Evolutionary conservation across 2,329 filamentous ascomycete genomes (phyloP).

Genomic region (Aspergillus versicolor): DNA sequence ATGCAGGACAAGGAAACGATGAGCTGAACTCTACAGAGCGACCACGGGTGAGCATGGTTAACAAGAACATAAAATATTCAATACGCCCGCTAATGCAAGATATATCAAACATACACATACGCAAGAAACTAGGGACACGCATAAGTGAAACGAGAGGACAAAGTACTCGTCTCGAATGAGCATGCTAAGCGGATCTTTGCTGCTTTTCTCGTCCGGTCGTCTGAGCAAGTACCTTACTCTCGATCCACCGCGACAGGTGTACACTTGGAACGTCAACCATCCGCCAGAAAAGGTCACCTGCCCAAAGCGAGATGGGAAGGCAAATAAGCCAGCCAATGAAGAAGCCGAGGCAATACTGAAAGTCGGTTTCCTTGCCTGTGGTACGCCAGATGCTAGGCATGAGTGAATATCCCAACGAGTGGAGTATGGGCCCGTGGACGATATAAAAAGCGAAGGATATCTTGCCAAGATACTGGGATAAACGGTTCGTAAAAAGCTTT

Average conservation of each 20-base stretch:
- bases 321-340: conserved; percentile 41
- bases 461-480: conserved; percentile 48
- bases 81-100: conserved; percentile 12
- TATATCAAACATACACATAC: not conserved
- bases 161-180: conserved; percentile 4
- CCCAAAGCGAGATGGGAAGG: conserved; percentile 50
- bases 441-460: conserved; percentile 51
- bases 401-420: conserved; percentile 44
- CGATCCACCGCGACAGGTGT: conserved; percentile 52
- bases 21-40: not conserved
- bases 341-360: conserved; percentile 41
- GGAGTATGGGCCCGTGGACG: conserved; percentile 47
- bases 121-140: not conserved
- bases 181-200: conserved; percentile 5
- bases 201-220: conserved; percentile 8
- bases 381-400: conserved; percentile 43
- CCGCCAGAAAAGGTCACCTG: conserved; percentile 61
- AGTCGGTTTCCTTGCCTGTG: conserved; percentile 40
- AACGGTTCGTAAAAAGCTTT: conserved; percentile 39
- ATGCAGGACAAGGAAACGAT: not conserved
- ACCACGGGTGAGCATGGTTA: not conserved
- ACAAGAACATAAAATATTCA: not conserved
- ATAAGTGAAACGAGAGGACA: not conserved
- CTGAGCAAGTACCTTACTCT: conserved; percentile 34
- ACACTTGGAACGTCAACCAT: conserved; percentile 54